These are phyloP conservation scores for Citrus glauca DNA, from an alignment of 345 rosid genomes.

Conservation along the genomic window DNA sequence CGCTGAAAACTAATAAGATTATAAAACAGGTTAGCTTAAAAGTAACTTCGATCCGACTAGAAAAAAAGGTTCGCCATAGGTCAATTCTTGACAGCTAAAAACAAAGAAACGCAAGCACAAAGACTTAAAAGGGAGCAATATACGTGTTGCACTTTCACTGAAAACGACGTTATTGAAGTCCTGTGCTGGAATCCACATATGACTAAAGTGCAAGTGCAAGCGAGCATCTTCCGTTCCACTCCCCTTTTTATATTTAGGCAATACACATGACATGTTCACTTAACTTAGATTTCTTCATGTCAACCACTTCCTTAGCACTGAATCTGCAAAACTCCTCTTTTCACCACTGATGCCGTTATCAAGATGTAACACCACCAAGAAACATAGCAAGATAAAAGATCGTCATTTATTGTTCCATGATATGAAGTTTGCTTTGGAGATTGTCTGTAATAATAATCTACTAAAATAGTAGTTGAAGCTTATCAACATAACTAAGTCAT, in stretches of 20 bases:
- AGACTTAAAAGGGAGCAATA: background rate
- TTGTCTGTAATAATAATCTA: too few relatives aligned
- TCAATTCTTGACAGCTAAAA: background rate
- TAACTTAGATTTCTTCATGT: background rate
- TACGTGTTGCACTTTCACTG: background rate
- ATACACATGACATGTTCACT: background rate
- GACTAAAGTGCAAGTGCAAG: background rate
- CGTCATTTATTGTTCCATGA: too few relatives aligned
- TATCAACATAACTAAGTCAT: background rate
- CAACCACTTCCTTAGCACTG: background rate
- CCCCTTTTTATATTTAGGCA: background rate
- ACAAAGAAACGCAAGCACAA: background rate
- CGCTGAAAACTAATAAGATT: too few relatives aligned
- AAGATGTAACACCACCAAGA: background rate
- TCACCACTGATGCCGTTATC: background rate
- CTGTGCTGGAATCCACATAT: slow-evolving; percentile 8
- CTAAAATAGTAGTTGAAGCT: background rate
- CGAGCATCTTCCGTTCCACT: background rate
- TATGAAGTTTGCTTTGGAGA: too few relatives aligned
- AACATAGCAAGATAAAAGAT: background rate
- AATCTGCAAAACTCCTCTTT: background rate
- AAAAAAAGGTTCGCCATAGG: background rate
- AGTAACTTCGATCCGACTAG: background rate
- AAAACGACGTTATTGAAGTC: background rate
- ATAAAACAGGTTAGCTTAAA: too few relatives aligned